Base-by-base conservation (phyloP, 495 filamentous ascomycete species). In the Rhypophila decipiens region DNA sequence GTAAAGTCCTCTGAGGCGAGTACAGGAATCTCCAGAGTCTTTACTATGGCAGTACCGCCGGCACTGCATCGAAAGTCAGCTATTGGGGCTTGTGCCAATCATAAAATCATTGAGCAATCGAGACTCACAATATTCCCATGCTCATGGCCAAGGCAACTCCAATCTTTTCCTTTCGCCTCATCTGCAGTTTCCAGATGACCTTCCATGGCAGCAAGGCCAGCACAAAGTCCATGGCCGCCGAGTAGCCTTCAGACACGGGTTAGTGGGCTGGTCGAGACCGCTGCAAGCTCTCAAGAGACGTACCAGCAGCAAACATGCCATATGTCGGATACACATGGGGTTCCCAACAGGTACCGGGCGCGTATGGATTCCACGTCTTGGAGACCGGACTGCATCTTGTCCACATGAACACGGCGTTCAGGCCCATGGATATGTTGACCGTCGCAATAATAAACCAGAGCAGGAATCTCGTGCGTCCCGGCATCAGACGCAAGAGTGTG, bases 111-210 rank as follows among this genome's bases (percentile, higher is more conserved):
- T 42, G 21, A 24, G 11, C 9, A 1, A 8, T 11, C 27, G 10
- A 27, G 3, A 50, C 67, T 54, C 47, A 71, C 67, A 69, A 61
- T 23, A 68, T 39, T 1, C 66, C 66, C 57, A 68, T 62, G 47
- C 67, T 64, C 66, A 71, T 68, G 27, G 61, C 64, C n/a, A 65
- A n/a, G 0, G 54, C 52, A 4, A 70, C 57, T 12, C 67, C 67
- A 34, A 68, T 17, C 35, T 65, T 70, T 44, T 70, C 67, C 15
- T 57, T 61, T 1, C 48, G 52, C 19, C 56, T 57, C 55, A 72
- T 68, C 29, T 65, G 58, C 5, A 69, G 40, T 2, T 49, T 56
- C 41, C 56, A 57, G 4, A 70, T 56, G 15, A 69, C 39, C 20
- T 50, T 48, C 60, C 66, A 64, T 0, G 67, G 64, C 2, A 71